Evolutionary conservation across 2,329 filamentous ascomycete species (phyloP).

Genomic region (Talaromyces funiculosus): DNA sequence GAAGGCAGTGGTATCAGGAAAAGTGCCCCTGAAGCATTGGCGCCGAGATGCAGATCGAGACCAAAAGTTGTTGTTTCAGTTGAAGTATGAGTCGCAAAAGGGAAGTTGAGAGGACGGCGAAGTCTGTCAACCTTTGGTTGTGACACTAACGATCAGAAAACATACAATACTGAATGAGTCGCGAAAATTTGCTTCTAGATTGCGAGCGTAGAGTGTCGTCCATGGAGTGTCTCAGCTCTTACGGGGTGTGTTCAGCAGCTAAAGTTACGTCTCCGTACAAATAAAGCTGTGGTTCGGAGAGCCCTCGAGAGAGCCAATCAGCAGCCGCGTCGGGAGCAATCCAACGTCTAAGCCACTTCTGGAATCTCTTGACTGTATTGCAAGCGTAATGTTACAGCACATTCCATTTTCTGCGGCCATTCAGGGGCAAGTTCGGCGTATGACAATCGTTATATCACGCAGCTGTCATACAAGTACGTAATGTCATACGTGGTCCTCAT

Average conservation of each 20-base stretch:
- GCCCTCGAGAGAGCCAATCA: background rate
- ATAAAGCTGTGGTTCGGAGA: slow-evolving; percentile 5
- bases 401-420: background rate
- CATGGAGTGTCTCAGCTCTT: slow-evolving; percentile 3
- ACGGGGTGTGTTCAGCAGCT: slow-evolving; percentile 1
- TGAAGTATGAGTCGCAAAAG: background rate
- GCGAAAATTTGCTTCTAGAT: background rate
- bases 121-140: background rate
- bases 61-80: slow-evolving; percentile 3
- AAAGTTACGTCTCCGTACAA: slow-evolving; percentile 1
- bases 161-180: background rate
- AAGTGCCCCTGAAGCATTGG: slow-evolving; percentile 36
- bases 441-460: background rate
- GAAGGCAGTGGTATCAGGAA: slow-evolving; percentile 17
- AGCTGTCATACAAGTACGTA: background rate
- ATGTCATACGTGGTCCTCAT: background rate
- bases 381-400: background rate
- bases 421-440: background rate
- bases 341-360: slow-evolving; percentile 10
- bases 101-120: background rate
- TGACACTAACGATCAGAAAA: background rate
- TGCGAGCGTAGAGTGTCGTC: background rate
- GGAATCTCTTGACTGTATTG: background rate
- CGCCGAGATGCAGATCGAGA: slow-evolving; percentile 5
- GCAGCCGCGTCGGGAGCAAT: background rate